phyloP scores from a whole-genome alignment of 371 early-diverging fungal genomes.

The Gilbertella persicaria region DNA sequence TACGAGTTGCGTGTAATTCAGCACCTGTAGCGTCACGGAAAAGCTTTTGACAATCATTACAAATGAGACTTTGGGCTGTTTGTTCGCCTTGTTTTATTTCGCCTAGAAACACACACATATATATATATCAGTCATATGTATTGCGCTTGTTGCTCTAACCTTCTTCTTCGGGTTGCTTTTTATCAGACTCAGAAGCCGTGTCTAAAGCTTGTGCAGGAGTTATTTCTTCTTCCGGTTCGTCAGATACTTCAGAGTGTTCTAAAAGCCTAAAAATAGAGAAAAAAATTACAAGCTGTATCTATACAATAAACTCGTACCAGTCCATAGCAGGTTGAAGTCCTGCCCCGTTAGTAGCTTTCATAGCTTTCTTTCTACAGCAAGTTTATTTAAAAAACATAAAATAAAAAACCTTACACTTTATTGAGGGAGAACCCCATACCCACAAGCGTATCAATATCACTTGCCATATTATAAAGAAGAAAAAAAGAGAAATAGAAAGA shows the following conservation, averaged over 20 bases:
- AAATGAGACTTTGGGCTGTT: constrained; percentile 76
- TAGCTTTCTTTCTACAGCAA: constrained; percentile 52
- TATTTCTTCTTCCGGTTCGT: constrained; percentile 58
- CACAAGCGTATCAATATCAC: constrained; percentile 64
- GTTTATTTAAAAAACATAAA: background rate
- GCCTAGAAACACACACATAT: constrained; percentile 48
- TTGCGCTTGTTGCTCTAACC: constrained; percentile 14
- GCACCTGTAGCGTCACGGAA: constrained; percentile 82
- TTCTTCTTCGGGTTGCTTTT: constrained; percentile 23
- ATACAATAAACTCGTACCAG: constrained; percentile 53
- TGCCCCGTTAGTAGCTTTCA: constrained; percentile 77
- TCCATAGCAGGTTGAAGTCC: constrained; percentile 91
- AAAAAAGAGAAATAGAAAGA: background rate
- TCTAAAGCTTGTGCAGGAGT: constrained; percentile 35
- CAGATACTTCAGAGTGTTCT: constrained; percentile 74
- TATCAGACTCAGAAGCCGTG: constrained; percentile 21
- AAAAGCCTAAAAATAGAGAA: constrained; percentile 58
- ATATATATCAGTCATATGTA: background rate
- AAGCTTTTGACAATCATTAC: constrained; percentile 87
- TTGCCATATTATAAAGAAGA: constrained; percentile 36
- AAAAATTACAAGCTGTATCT: background rate
- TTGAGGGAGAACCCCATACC: constrained; percentile 80
- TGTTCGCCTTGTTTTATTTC: constrained; percentile 71
- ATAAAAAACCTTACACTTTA: constrained; percentile 56
- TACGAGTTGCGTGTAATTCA: constrained; percentile 81